Evolutionary conservation across 106 monocot species (phyloP).

Genomic region (Posidonia australis): DNA sequence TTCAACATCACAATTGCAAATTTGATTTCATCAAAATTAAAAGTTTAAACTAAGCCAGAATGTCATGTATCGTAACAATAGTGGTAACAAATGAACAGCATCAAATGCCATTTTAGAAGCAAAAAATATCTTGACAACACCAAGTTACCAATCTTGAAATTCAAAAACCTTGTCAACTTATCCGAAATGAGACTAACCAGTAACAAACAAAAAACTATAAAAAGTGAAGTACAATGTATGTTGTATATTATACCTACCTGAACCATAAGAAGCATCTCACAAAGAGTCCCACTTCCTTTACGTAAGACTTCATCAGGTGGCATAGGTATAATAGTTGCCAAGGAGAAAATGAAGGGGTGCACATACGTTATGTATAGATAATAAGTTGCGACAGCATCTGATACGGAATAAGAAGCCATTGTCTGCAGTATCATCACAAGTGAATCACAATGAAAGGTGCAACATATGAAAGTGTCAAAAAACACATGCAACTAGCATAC

Average conservation of each 20-base stretch:
- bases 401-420: slow-evolving; percentile 99
- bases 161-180: too few species aligned
- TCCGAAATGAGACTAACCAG: too few species aligned
- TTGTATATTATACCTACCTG: slow-evolving; percentile 35
- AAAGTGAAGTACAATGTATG: neutral
- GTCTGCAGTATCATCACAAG: slow-evolving; percentile 28
- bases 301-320: slow-evolving; percentile 91
- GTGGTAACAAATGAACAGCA: too few species aligned
- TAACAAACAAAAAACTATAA: too few species aligned
- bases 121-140: too few species aligned
- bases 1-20: too few species aligned
- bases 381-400: slow-evolving; percentile 98
- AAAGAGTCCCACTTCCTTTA: slow-evolving; percentile 97
- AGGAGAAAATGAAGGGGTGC: slow-evolving; percentile 98
- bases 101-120: too few species aligned
- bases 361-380: slow-evolving; percentile 98
- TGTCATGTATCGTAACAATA: too few species aligned
- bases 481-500: neutral
- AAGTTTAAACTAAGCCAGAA: too few species aligned
- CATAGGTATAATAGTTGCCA: slow-evolving; percentile 99
- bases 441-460: neutral
- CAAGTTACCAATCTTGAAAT: too few species aligned
- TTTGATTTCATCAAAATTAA: too few species aligned
- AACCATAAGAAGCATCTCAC: slow-evolving; percentile 99
- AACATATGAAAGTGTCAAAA: neutral